phyloP scores from a whole-genome alignment of 768 basidiomycete species.

The Phylloporus sp. region DNA sequence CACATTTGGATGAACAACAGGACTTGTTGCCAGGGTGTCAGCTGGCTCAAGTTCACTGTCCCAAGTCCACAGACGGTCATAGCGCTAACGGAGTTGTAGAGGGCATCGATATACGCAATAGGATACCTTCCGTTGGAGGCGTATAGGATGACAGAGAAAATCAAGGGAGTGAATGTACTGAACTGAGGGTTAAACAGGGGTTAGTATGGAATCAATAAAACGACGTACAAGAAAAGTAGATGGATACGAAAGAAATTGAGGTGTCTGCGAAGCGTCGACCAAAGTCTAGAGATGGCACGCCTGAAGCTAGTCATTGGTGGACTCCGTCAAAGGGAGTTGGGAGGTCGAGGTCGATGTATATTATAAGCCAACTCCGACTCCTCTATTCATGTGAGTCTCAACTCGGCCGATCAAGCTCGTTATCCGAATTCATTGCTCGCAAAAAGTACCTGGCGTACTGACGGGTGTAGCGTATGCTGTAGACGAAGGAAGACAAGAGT shows the following conservation, averaged over 20 bases:
- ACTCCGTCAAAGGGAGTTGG: neutral
- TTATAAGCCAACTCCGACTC: neutral
- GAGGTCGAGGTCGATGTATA: neutral
- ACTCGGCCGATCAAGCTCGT: neutral
- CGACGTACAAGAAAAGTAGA: slow-evolving; percentile 55
- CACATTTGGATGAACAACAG: slow-evolving; percentile 78
- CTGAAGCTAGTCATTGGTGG: slow-evolving; percentile 9
- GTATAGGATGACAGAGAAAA: slow-evolving; percentile 78
- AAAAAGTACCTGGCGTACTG: slow-evolving; percentile 18
- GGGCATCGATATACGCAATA: slow-evolving; percentile 70
- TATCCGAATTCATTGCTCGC: slow-evolving; percentile 22
- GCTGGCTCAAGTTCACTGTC: slow-evolving; percentile 61
- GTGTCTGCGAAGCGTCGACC: slow-evolving; percentile 35
- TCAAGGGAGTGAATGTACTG: slow-evolving; percentile 74
- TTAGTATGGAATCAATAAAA: slow-evolving; percentile 3
- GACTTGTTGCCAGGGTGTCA: slow-evolving; percentile 68
- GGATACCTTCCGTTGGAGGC: slow-evolving; percentile 72
- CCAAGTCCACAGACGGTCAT: slow-evolving; percentile 77
- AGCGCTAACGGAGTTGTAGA: slow-evolving; percentile 75
- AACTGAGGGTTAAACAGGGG: slow-evolving; percentile 2
- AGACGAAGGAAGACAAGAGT: slow-evolving; percentile 16
- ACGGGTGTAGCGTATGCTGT: slow-evolving; percentile 24
- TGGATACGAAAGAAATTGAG: slow-evolving; percentile 71
- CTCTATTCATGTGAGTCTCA: neutral
- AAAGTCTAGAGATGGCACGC: slow-evolving; percentile 9